Conservation (phyloP, 2,329 filamentous ascomycete genomes). For the Ceratocystis smalleyi region DNA sequence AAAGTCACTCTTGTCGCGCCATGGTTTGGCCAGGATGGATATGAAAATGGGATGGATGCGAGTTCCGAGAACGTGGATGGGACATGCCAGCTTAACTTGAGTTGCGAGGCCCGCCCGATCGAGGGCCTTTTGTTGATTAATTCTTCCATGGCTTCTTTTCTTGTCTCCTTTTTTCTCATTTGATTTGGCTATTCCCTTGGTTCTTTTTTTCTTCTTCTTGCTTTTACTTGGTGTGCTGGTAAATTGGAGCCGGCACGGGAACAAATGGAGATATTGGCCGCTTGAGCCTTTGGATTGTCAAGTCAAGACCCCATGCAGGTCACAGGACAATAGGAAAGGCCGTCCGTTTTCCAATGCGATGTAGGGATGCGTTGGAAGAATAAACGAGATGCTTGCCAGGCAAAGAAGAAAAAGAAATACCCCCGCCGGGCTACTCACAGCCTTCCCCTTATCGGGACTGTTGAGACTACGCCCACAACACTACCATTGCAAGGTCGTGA, state of each 20-base stretch:
- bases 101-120: neutral
- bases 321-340: neutral
- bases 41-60: neutral
- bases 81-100: neutral
- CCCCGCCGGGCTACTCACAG: no score
- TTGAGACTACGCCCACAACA: neutral
- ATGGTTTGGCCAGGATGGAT: neutral
- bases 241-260: neutral
- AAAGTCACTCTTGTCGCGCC: neutral
- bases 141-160: slow-evolving; percentile 5
- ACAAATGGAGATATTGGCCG: neutral
- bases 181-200: neutral
- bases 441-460: neutral
- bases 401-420: no score
- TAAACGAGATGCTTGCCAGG: no score
- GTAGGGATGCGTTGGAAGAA: no score
- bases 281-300: neutral
- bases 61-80: slow-evolving; percentile 1
- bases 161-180: slow-evolving; percentile 2
- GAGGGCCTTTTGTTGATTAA: slow-evolving; percentile 4
- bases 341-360: no score
- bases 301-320: neutral
- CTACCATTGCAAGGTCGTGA: neutral
- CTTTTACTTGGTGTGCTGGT: neutral
- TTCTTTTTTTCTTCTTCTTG: neutral